Base-by-base conservation (phyloP, 768 basidiomycete genomes). In the Gymnopilus dilepis region DNA sequence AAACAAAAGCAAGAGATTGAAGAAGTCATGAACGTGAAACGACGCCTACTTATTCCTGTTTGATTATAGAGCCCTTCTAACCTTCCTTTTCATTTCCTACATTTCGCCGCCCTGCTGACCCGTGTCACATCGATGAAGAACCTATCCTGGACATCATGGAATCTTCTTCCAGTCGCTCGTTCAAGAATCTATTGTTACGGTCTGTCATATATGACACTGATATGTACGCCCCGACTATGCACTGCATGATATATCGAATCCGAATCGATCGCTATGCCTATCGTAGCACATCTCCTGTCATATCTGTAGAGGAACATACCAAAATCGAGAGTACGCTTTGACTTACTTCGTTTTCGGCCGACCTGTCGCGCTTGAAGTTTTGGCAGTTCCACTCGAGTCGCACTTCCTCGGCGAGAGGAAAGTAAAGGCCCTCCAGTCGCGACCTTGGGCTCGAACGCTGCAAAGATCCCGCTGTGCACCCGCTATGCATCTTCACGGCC, bases 41-140 rank as follows among this genome's bases (percentile, higher is more conserved):
- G 30, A 42, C 42, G 24, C 28, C 58, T 63, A 63, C 62, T 63
- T 63, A 63, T 63, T 56, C 55, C 17, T 54, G 57, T 58, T 38
- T 63, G 56, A 42, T 59, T 59, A 64, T 66, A 64, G 56, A 64
- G 53, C 54, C 58, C 8, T 43, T 64, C 61, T 38, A 56, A 28
- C 56, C 41, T 8, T 57, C 7, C 50, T 31, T 42, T 58, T 41
- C 42, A 31, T 60, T 59, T 41, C 51, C 42, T 64, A 30, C 37
- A 52, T 58, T 64, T 56, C 34, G 45, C 42, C 58, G 43, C 13
- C 52, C 52, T 38, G 30, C 42, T 45, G 45, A 52, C 37, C 59
- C 43, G 47, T 56, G 50, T 40, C 61, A 37, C 63, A 69, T 66
- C 63, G 65, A 66, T 66, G 60, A 67, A 60, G 53, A 63, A 61